phyloP scores from a whole-genome alignment of 495 filamentous ascomycete genomes.

The Lophiotrema nucula region DNA sequence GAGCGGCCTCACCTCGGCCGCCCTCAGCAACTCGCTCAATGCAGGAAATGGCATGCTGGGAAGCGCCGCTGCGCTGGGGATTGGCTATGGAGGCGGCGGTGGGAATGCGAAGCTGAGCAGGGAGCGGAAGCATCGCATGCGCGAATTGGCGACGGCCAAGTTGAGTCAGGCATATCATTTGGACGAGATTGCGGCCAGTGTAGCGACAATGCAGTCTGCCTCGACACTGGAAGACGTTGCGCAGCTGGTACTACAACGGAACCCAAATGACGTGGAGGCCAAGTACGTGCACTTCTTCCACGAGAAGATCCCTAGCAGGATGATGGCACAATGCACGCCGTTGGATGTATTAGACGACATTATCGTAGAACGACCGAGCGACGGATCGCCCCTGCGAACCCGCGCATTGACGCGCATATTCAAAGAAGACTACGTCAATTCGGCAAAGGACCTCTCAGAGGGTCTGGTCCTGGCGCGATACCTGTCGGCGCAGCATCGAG shows the following conservation, averaged over 20 bases:
- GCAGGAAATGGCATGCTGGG: slow-evolving; percentile 55
- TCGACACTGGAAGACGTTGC: slow-evolving; percentile 78
- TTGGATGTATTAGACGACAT: slow-evolving; percentile 64
- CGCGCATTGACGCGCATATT: slow-evolving; percentile 71
- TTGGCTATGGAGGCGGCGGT: slow-evolving; percentile 58
- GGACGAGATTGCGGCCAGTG: slow-evolving; percentile 77
- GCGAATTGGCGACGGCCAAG: slow-evolving; percentile 73
- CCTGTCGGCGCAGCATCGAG: slow-evolving; percentile 45
- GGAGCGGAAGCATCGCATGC: slow-evolving; percentile 71
- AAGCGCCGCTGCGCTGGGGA: slow-evolving; percentile 55
- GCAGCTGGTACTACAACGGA: slow-evolving; percentile 66
- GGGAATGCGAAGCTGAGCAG: slow-evolving; percentile 66
- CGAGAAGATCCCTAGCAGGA: slow-evolving; percentile 77
- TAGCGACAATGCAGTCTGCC: slow-evolving; percentile 77
- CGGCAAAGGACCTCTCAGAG: slow-evolving; percentile 63
- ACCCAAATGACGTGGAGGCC: slow-evolving; percentile 61
- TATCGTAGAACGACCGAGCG: slow-evolving; percentile 57
- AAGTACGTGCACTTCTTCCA: slow-evolving; percentile 87
- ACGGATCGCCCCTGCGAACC: slow-evolving; percentile 66
- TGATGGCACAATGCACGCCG: slow-evolving; percentile 70
- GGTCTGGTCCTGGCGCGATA: slow-evolving; percentile 62
- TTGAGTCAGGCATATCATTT: slow-evolving; percentile 70
- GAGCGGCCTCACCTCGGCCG: slow-evolving; percentile 63
- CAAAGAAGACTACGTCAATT: slow-evolving; percentile 69
- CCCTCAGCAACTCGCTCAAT: slow-evolving; percentile 50